phyloP scores from a whole-genome alignment of 1,284 basidiomycete genomes.

The Papiliotrema laurentii region DNA sequence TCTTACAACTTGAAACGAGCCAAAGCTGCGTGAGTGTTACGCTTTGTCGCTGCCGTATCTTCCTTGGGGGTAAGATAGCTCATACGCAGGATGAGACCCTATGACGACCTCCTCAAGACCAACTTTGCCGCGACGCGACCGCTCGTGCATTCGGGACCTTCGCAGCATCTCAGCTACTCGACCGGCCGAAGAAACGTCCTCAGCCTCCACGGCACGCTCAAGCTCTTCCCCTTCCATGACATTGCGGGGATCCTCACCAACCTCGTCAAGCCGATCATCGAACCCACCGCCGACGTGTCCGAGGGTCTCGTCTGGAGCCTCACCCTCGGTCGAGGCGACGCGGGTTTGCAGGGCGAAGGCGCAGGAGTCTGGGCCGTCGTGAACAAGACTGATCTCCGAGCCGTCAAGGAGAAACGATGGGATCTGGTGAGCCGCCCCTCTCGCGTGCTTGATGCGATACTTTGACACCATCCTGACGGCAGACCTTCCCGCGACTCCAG shows the following conservation, averaged over 20 bases:
- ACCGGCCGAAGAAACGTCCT: constrained; percentile 72
- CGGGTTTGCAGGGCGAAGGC: constrained; percentile 46
- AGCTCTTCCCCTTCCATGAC: constrained; percentile 77
- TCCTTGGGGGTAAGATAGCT: too few relatives aligned
- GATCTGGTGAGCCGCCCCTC: constrained; percentile 62
- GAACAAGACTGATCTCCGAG: constrained; percentile 67
- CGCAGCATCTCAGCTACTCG: constrained; percentile 68
- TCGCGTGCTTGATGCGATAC: neutral
- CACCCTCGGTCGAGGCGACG: constrained; percentile 57
- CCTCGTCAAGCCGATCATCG: constrained; percentile 59
- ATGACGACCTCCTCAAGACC: constrained; percentile 12
- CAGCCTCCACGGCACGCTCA: constrained; percentile 71
- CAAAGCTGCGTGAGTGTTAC: constrained; percentile 41
- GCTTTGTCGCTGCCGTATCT: too few relatives aligned
- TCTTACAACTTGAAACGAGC: constrained; percentile 32
- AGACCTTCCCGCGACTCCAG: constrained; percentile 43
- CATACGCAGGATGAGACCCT: constrained; percentile 16
- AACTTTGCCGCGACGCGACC: constrained; percentile 35
- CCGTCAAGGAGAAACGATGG: constrained; percentile 69
- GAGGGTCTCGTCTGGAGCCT: constrained; percentile 61
- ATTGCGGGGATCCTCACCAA: constrained; percentile 57
- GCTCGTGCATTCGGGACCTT: constrained; percentile 32
- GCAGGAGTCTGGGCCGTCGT: constrained; percentile 79
- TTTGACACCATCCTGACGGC: neutral
- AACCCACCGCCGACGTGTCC: constrained; percentile 63